These are phyloP conservation scores for Sarcodon aspratus DNA, from an alignment of 768 basidiomycete genomes.

Conservation along the genomic window DNA sequence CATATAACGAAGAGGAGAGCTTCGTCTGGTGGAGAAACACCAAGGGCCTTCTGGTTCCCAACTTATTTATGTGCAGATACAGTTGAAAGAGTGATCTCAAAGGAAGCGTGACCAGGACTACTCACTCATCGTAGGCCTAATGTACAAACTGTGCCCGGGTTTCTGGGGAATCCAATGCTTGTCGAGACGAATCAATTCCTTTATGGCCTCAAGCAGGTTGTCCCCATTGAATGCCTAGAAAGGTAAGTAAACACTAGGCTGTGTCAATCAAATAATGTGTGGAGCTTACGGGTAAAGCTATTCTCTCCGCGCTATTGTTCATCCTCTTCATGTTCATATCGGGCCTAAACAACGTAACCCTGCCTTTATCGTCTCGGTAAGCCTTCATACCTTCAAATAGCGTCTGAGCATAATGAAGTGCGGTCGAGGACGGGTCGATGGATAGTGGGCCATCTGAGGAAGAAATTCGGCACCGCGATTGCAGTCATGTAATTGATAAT, in stretches of 20 bases:
- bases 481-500: slow-evolving; percentile 4
- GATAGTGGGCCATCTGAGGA: slow-evolving; percentile 49
- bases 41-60: slow-evolving; percentile 51
- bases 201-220: slow-evolving; percentile 67
- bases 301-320: slow-evolving; percentile 71
- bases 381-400: slow-evolving; percentile 95
- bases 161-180: slow-evolving; percentile 86
- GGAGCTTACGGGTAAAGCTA: slow-evolving; percentile 58
- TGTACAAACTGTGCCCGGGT: slow-evolving; percentile 84
- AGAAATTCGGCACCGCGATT: not conserved
- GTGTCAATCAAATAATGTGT: not conserved
- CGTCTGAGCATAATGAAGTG: slow-evolving; percentile 88
- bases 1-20: slow-evolving; percentile 60
- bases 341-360: slow-evolving; percentile 79
- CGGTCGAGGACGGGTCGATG: slow-evolving; percentile 71
- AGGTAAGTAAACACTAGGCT: not conserved
- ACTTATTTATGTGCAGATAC: slow-evolving; percentile 28
- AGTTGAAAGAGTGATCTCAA: slow-evolving; percentile 13
- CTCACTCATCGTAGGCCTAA: slow-evolving; percentile 68
- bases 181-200: slow-evolving; percentile 75
- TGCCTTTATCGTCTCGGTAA: slow-evolving; percentile 63
- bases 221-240: slow-evolving; percentile 66
- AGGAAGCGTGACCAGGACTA: not conserved
- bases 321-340: slow-evolving; percentile 98
- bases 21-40: slow-evolving; percentile 36